Evolutionary conservation across 1,284 basidiomycete genomes (phyloP).

Genomic region (Hymenochaete sp.): DNA sequence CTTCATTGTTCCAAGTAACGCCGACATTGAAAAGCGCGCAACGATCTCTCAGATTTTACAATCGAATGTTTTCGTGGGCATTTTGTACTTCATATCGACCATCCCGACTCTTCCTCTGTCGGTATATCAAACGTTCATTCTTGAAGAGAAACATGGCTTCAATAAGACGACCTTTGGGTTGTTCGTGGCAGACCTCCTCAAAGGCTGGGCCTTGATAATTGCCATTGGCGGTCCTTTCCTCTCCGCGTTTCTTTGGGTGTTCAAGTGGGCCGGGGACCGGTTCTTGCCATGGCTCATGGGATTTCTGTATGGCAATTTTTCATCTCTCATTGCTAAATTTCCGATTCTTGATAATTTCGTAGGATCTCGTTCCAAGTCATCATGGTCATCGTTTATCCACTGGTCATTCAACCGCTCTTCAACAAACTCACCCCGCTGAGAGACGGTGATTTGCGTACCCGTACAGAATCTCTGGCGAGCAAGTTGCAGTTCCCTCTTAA

Average conservation of each 20-base stretch:
- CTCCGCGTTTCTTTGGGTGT: slow-evolving; percentile 79
- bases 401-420: slow-evolving; percentile 91
- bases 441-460: slow-evolving; percentile 61
- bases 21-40: slow-evolving; percentile 13
- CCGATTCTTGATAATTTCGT: not conserved
- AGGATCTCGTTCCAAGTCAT: slow-evolving; percentile 78
- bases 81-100: slow-evolving; percentile 60
- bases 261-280: slow-evolving; percentile 86
- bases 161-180: slow-evolving; percentile 83
- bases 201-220: slow-evolving; percentile 68
- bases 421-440: slow-evolving; percentile 90
- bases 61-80: slow-evolving; percentile 71
- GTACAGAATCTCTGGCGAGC: slow-evolving; percentile 68
- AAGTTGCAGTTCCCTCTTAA: slow-evolving; percentile 90
- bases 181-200: slow-evolving; percentile 74
- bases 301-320: slow-evolving; percentile 50
- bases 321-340: slow-evolving; percentile 20
- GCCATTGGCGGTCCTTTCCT: slow-evolving; percentile 84
- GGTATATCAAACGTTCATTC: slow-evolving; percentile 84
- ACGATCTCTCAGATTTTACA: slow-evolving; percentile 61
- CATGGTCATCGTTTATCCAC: slow-evolving; percentile 82
- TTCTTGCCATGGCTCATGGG: slow-evolving; percentile 87
- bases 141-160: slow-evolving; percentile 95
- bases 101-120: slow-evolving; percentile 67
- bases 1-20: not conserved